A percentile compares a stretch with the other conserved stretches of the same genome.
phyloP scores from a whole-genome alignment of 345 rosid species.

The Eucalyptus caleyi region DNA sequence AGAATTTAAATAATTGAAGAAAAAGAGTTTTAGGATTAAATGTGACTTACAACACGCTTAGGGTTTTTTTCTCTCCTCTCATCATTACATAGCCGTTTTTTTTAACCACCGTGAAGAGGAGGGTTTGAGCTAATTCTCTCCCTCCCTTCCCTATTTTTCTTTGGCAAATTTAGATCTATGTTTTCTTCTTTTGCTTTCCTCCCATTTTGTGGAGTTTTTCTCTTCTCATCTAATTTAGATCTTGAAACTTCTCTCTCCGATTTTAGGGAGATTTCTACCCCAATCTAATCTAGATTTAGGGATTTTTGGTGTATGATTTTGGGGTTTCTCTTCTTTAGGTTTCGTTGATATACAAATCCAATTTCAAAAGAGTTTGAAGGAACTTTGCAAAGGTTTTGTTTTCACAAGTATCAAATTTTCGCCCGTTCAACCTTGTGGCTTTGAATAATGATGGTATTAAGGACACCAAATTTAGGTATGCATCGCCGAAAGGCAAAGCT shows the following conservation, averaged over 20 bases:
- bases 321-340: background rate
- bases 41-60: background rate
- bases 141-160: background rate
- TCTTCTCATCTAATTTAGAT: too few relatives aligned
- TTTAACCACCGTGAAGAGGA: background rate
- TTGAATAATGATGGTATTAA: too few relatives aligned
- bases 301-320: background rate
- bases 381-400: background rate
- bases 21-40: too few relatives aligned
- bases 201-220: background rate
- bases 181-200: background rate
- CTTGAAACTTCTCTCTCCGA: background rate
- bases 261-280: background rate
- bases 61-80: background rate
- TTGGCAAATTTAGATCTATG: background rate
- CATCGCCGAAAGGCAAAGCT: too few relatives aligned
- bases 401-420: too few relatives aligned
- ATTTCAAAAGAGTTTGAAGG: background rate
- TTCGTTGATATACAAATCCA: background rate
- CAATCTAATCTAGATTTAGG: background rate
- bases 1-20: too few relatives aligned
- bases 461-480: too few relatives aligned
- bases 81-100: background rate
- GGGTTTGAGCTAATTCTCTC: too few relatives aligned
- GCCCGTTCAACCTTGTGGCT: too few relatives aligned